phyloP scores from a whole-genome alignment of 2,329 filamentous ascomycete genomes.

The Pezizomycotina sp. region DNA sequence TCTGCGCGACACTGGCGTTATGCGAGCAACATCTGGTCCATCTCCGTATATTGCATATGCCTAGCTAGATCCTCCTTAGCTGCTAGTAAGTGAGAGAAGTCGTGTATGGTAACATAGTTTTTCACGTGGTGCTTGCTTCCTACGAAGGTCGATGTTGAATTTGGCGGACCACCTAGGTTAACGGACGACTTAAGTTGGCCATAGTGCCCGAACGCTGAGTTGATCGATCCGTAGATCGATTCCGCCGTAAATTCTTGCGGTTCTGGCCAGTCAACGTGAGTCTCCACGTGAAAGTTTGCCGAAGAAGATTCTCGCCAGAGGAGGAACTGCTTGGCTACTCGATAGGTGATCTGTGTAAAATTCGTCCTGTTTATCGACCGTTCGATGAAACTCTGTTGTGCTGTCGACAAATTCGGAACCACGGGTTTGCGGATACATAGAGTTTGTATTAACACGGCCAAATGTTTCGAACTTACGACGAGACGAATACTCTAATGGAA shows the following conservation, averaged over 20 bases:
- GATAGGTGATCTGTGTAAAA: no score
- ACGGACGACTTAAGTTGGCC: conserved; percentile 13
- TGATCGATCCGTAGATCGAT: conserved; percentile 13
- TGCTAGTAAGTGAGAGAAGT: conserved; percentile 54
- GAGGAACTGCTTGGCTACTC: no score
- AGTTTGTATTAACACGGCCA: conserved; percentile 40
- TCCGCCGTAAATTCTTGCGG: conserved; percentile 22
- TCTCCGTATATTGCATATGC: conserved; percentile 75
- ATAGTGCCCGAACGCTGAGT: conserved; percentile 9
- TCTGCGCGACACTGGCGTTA: conserved; percentile 63
- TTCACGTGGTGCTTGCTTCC: conserved; percentile 9
- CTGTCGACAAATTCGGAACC: no score
- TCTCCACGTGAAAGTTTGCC: conserved; percentile 27
- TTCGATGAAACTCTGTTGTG: no score
- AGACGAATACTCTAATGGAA: conserved; percentile 27
- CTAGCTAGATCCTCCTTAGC: conserved; percentile 59
- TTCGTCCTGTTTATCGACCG: no score
- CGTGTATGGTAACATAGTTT: conserved; percentile 46
- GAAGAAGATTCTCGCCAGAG: no score
- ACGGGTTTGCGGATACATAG: conserved; percentile 34
- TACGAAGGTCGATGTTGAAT: no score
- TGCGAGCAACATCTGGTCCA: conserved; percentile 66
- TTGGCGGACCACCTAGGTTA: conserved; percentile 11
- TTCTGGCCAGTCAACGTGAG: conserved; percentile 20
- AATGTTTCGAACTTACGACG: conserved; percentile 47